Evolutionary conservation across 495 filamentous ascomycete species (phyloP), one percentile per base, ranked within the genome.

Genomic region (Peziza echinospora): DNA sequence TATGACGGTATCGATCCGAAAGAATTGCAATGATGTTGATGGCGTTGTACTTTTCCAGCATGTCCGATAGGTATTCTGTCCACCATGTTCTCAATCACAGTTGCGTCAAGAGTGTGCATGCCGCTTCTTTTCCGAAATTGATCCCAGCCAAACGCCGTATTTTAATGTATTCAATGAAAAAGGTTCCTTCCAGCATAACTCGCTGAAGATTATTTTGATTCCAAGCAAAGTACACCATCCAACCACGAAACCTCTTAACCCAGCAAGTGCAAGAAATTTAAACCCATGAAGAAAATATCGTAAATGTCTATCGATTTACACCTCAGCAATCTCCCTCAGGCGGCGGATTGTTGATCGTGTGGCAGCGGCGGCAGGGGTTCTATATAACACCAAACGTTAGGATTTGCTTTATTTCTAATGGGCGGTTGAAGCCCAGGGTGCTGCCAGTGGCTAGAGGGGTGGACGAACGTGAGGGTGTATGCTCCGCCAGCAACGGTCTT

Each of bases 301-400:
- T 61, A 57, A 56, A 63, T 60, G 64, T 65, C 48, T 46, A 51
- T 40, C 46, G 57, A 50, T 60, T n/a, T 84, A 97, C 62, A 91
- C 82, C 77, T 96, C 89, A 63, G 83, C 81, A 71, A 96, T 91
- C 69, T 96, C 89, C 63, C 89, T 78, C 69, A 97, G 75, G 71
- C 89, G 77, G 66, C 91, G 82, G 66, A 97, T 89, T 55, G 89
- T 97, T 53, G 87, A 94, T 65, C 91, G 77, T 65, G 85, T 92
- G 47, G 89, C 84, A 56, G 89, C 87, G 48, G 89, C 89, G 56
- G 91, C 87, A 46, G 91, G 85, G 50, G 91, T 96, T 46, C 86
- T 94, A 56, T 55, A 58, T 41, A n/a, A n/a, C n/a, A n/a, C n/a
- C n/a, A n/a, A n/a, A n/a, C n/a, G n/a, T n/a, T n/a, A n/a, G n/a